phyloP scores from a whole-genome alignment of 768 basidiomycete genomes.

The Phallus indusiatus region DNA sequence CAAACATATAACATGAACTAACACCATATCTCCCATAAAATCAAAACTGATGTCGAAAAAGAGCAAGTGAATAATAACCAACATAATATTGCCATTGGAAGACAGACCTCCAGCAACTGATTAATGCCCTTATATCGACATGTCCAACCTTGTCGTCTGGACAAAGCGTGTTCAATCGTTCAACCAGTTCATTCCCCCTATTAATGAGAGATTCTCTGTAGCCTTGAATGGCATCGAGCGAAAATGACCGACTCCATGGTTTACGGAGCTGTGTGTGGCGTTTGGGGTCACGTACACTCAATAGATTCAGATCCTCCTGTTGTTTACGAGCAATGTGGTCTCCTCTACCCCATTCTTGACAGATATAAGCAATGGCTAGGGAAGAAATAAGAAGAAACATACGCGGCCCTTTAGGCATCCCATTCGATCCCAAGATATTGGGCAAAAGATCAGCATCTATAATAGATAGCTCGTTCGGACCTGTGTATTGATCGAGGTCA shows the following conservation, averaged over 20 bases:
- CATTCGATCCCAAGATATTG: no score
- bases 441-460: neutral
- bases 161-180: no score
- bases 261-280: neutral
- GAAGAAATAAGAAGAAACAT: no score
- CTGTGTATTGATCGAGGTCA: slow-evolving; percentile 13
- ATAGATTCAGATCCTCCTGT: no score
- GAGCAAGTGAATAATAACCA: neutral
- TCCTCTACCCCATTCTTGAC: no score
- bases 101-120: neutral
- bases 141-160: no score
- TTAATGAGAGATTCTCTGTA: neutral
- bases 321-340: no score
- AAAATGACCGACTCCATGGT: neutral
- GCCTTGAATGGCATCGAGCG: neutral
- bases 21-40: slow-evolving; percentile 32
- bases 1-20: slow-evolving; percentile 8
- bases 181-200: neutral
- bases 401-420: no score
- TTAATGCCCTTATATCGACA: no score
- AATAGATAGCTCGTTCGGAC: slow-evolving; percentile 31
- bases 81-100: no score
- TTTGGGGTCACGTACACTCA: neutral
- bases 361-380: no score
- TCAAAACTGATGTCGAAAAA: slow-evolving; percentile 25